Percentiles rank a stretch among this genome's conserved stretches.
Conservation (phyloP, 208 protist species). For the Crithidia brevicula region DNA sequence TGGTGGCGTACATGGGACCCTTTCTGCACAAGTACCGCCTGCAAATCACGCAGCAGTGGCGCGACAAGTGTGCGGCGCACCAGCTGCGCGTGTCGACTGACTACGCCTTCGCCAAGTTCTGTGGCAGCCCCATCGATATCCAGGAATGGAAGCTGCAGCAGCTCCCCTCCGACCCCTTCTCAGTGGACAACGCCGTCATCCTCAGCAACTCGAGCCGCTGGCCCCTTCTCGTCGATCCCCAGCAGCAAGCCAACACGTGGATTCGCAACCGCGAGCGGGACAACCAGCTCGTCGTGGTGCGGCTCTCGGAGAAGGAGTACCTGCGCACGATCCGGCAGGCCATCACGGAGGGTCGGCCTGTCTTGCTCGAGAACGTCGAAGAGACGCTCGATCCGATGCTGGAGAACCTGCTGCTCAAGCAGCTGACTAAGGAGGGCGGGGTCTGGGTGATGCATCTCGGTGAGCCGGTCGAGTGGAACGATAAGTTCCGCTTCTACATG, state of each 20-base stretch:
- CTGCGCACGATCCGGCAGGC: conserved; percentile 90
- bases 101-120: conserved; percentile 88
- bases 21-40: conserved; percentile 95
- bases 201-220: conserved; percentile 91
- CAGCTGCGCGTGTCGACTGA: conserved; percentile 83
- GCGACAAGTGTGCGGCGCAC: conserved; percentile 65
- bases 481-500: conserved; percentile 97
- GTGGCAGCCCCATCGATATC: conserved; percentile 91
- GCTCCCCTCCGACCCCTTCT: conserved; percentile 93
- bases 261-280: conserved; percentile 93
- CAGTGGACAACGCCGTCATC: conserved; percentile 95
- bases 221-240: conserved; percentile 94
- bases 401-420: conserved; percentile 97
- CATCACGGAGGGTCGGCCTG: conserved; percentile 93
- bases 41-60: conserved; percentile 73
- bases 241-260: conserved; percentile 96
- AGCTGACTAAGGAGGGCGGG: conserved; percentile 91
- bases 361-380: conserved; percentile 97
- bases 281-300: conserved; percentile 82
- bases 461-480: conserved; percentile 96
- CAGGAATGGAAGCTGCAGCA: conserved; percentile 94
- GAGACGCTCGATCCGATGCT: conserved; percentile 97
- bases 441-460: conserved; percentile 95
- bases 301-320: conserved; percentile 85
- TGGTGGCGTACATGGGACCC: conserved; percentile 96